Percentiles rank a stretch among this genome's conserved stretches.
phyloP scores from a whole-genome alignment of 2,329 filamentous ascomycete genomes.

The Cadophora gregata region DNA sequence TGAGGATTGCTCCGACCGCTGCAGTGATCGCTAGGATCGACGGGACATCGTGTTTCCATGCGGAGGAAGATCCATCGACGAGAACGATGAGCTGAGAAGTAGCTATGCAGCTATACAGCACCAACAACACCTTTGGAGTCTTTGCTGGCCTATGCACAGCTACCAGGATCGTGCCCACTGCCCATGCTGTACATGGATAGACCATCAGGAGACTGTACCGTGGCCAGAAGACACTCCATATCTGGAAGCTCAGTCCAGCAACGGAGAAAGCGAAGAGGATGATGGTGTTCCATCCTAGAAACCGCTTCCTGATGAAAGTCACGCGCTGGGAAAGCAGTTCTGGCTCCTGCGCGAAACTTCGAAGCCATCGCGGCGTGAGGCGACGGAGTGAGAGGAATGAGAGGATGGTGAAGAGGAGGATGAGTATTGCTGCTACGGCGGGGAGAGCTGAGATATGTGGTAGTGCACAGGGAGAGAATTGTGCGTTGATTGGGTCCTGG shows the following conservation, averaged over 20 bases:
- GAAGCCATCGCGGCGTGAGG: slow-evolving; percentile 54
- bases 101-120: slow-evolving; percentile 33
- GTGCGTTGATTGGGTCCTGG: slow-evolving; percentile 41
- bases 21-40: slow-evolving; percentile 46
- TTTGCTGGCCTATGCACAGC: slow-evolving; percentile 35
- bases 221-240: slow-evolving; percentile 44
- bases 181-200: slow-evolving; percentile 38
- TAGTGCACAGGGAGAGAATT: slow-evolving; percentile 39
- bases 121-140: slow-evolving; percentile 38
- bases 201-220: slow-evolving; percentile 48
- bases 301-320: slow-evolving; percentile 38
- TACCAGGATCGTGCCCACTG: slow-evolving; percentile 33
- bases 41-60: slow-evolving; percentile 24
- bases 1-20: slow-evolving; percentile 53
- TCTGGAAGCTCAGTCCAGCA: slow-evolving; percentile 46
- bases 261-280: slow-evolving; percentile 48
- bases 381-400: slow-evolving; percentile 40
- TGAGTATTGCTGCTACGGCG: slow-evolving; percentile 39
- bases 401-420: slow-evolving; percentile 41
- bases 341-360: slow-evolving; percentile 56
- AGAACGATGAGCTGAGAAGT: slow-evolving; percentile 37
- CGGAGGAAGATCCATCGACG: slow-evolving; percentile 43
- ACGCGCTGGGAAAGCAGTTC: slow-evolving; percentile 43
- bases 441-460: slow-evolving; percentile 41
- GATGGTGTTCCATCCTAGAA: slow-evolving; percentile 43